Evolutionary conservation across 345 rosid species (phyloP).

Genomic region (Eucalyptus microcorys): DNA sequence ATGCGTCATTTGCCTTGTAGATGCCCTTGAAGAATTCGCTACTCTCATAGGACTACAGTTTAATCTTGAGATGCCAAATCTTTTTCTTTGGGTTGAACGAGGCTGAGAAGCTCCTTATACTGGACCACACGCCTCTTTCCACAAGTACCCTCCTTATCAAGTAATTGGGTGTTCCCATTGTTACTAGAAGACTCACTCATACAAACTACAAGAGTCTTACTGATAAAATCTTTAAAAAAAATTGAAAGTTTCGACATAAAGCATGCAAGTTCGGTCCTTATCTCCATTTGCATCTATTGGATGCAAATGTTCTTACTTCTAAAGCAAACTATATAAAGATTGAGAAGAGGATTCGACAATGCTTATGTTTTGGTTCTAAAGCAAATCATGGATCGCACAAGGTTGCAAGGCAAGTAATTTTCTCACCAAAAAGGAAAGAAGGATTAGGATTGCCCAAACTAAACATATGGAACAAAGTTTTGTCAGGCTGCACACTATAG

Average conservation of each 20-base stretch:
- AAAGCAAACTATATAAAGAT: not conserved
- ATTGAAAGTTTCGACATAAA: not conserved
- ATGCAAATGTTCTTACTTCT: not conserved
- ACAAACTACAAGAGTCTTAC: not conserved
- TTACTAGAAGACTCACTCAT: not conserved
- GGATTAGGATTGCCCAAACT: not conserved
- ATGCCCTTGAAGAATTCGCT: not conserved
- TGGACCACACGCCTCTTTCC: not conserved
- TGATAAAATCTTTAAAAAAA: not conserved
- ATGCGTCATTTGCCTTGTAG: not conserved
- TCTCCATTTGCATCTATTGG: not conserved
- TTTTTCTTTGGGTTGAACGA: not conserved
- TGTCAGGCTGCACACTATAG: not conserved
- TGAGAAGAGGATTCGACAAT: not conserved
- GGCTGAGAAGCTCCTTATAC: not conserved
- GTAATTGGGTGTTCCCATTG: not conserved
- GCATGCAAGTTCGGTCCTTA: not conserved
- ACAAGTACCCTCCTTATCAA: not conserved
- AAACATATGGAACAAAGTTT: not conserved
- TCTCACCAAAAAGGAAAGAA: not conserved
- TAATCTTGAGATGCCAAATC: not conserved
- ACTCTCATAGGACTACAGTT: not conserved
- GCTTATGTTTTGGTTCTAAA: not conserved
- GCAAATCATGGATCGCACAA: not conserved
- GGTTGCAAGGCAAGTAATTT: not conserved